Conservation (phyloP, 108 stramenopile species). For the Pelagomonas calceolata region DNA sequence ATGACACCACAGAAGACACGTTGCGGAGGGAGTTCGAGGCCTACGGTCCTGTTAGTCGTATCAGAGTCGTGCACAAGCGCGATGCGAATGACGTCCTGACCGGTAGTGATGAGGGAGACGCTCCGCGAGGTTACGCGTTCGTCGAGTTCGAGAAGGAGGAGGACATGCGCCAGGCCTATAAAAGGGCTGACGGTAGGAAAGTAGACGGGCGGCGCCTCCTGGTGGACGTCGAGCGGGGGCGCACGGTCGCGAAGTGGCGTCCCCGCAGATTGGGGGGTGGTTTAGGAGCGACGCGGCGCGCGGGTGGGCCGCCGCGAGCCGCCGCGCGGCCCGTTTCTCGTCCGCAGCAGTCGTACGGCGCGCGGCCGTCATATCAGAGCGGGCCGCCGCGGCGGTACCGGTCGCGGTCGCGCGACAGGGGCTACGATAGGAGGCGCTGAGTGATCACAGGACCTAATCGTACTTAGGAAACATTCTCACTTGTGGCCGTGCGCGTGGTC, state of each 20-base stretch:
- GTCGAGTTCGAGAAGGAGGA: slow-evolving; percentile 73
- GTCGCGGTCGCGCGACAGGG: too few relatives aligned
- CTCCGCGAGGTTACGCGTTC: slow-evolving; percentile 78
- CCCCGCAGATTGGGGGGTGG: slow-evolving; percentile 80
- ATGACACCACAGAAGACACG: slow-evolving; percentile 88
- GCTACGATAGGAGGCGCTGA: too few relatives aligned
- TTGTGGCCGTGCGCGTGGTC: too few relatives aligned
- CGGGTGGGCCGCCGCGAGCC: too few relatives aligned
- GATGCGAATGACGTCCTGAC: slow-evolving; percentile 1
- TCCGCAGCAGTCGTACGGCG: too few relatives aligned
- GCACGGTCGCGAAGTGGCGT: slow-evolving; percentile 86
- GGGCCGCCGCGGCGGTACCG: too few relatives aligned
- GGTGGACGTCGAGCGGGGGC: slow-evolving; percentile 91
- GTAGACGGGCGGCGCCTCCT: slow-evolving; percentile 77
- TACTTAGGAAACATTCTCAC: too few relatives aligned
- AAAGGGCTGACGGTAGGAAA: slow-evolving; percentile 74
- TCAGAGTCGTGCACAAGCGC: slow-evolving; percentile 55
- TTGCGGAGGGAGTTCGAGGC: slow-evolving; percentile 79
- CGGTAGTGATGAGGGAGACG: background rate
- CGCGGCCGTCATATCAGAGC: too few relatives aligned
- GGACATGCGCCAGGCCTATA: slow-evolving; percentile 67
- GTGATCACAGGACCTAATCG: too few relatives aligned
- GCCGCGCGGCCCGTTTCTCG: too few relatives aligned
- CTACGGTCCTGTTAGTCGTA: slow-evolving; percentile 73
- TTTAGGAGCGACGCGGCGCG: slow-evolving; percentile 66